phyloP scores from a whole-genome alignment of 139 green algal genomes.

The Eudorina sp. region DNA sequence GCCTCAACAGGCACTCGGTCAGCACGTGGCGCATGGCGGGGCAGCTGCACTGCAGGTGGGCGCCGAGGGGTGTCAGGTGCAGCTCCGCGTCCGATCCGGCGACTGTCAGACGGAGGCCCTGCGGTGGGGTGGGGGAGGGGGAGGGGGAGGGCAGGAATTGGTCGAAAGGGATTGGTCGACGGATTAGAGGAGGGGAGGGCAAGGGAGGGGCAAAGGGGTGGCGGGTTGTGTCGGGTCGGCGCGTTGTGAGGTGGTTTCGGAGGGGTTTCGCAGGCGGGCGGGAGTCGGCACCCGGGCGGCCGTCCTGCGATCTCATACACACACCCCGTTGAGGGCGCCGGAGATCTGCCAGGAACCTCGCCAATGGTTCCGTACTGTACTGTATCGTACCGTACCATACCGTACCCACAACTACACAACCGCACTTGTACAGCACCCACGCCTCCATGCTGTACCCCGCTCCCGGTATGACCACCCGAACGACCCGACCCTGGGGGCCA shows the following conservation, averaged over 20 bases:
- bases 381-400: no score
- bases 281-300: not conserved
- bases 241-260: no score
- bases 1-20: slow-evolving; percentile 10
- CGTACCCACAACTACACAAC: no score
- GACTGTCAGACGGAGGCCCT: not conserved
- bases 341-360: no score
- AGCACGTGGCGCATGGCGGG: slow-evolving; percentile 18
- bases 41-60: slow-evolving; percentile 14
- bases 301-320: not conserved
- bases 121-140: not conserved
- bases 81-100: not conserved
- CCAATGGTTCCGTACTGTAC: no score
- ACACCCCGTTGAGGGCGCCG: not conserved
- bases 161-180: no score
- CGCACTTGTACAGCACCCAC: no score
- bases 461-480: no score
- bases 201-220: not conserved
- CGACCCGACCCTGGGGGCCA: no score
- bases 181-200: no score
- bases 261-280: no score
- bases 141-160: not conserved
- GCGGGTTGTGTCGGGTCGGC: not conserved
- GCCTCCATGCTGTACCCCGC: no score
- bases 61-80: slow-evolving; percentile 19